Evolutionary conservation across 2,329 filamentous ascomycete species (phyloP).

Genomic region (Helicocarpus griseus): DNA sequence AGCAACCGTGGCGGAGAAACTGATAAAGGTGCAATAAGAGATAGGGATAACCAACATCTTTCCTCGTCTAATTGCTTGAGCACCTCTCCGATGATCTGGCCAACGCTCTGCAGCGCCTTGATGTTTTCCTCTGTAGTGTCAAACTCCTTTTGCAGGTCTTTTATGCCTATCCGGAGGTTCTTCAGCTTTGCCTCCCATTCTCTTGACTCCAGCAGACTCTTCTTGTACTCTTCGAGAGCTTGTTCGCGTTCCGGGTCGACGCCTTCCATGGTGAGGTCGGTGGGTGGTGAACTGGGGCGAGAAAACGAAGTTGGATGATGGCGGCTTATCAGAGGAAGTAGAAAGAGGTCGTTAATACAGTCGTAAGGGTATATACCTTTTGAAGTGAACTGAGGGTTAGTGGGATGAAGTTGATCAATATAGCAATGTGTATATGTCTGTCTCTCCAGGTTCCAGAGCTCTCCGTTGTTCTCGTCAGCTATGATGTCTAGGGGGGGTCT

Average conservation of each 20-base stretch:
- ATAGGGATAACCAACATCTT: constrained; percentile 61
- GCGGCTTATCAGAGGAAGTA: too few species aligned
- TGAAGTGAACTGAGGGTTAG: too few species aligned
- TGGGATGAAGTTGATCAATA: too few species aligned
- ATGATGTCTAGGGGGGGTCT: not conserved
- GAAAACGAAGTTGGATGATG: not conserved
- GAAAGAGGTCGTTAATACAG: too few species aligned
- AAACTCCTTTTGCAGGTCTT: constrained; percentile 87
- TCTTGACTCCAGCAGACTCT: constrained; percentile 81
- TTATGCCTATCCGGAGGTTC: constrained; percentile 86
- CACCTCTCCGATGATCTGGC: constrained; percentile 98
- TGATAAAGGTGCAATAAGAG: not conserved
- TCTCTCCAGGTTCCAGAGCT: not conserved
- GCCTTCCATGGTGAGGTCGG: constrained; percentile 26
- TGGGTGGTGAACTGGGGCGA: not conserved
- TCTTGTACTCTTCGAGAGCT: constrained; percentile 68
- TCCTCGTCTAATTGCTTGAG: constrained; percentile 98
- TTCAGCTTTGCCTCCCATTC: constrained; percentile 99
- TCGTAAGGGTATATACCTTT: too few species aligned
- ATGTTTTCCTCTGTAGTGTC: constrained; percentile 98
- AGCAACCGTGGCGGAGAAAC: not conserved
- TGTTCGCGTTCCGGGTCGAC: constrained; percentile 49
- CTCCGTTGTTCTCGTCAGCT: not conserved
- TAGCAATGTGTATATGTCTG: too few species aligned
- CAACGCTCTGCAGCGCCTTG: constrained; percentile 96